These are phyloP conservation scores for Kuraishia molischiana DNA, from an alignment of 805 yeast genomes.

Conservation along the genomic window DNA sequence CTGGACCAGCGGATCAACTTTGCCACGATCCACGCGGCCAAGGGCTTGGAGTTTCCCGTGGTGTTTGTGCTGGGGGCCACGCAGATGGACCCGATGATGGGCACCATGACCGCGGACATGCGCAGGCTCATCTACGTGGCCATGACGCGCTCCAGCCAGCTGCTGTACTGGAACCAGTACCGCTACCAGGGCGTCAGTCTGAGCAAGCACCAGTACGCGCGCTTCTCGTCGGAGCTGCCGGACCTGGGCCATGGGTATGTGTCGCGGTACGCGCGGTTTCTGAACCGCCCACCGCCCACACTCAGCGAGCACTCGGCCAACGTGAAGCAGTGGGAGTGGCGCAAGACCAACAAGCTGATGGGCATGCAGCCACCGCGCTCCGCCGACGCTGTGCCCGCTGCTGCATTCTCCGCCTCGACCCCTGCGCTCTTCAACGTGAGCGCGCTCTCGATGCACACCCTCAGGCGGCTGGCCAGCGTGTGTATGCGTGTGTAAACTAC, in stretches of 20 bases:
- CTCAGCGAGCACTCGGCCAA: conserved; percentile 2
- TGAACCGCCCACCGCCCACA: conserved; percentile 2
- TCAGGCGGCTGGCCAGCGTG: no score
- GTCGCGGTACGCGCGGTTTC: conserved; percentile 2
- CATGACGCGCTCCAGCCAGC: conserved; percentile 47
- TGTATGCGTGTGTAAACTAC: no score
- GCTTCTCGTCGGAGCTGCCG: neutral
- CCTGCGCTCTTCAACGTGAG: neutral
- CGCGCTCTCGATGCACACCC: no score
- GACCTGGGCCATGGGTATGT: conserved; percentile 1
- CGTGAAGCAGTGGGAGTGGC: neutral
- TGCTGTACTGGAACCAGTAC: conserved; percentile 27
- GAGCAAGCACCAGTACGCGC: neutral
- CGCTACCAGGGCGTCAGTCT: neutral
- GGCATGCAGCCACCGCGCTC: no score
- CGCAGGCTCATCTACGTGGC: conserved; percentile 52
- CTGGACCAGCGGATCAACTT: conserved; percentile 28
- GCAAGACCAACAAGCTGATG: conserved; percentile 1
- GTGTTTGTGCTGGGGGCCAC: conserved; percentile 36
- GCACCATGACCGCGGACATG: conserved; percentile 15
- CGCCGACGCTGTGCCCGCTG: neutral
- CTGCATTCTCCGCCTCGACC: neutral
- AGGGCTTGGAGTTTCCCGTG: conserved; percentile 66
- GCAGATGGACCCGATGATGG: conserved; percentile 2
- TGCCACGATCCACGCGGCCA: conserved; percentile 66